These are phyloP conservation scores for Alternaria gaisen DNA, from an alignment of 2,329 filamentous ascomycete species.

Conservation along the genomic window DNA sequence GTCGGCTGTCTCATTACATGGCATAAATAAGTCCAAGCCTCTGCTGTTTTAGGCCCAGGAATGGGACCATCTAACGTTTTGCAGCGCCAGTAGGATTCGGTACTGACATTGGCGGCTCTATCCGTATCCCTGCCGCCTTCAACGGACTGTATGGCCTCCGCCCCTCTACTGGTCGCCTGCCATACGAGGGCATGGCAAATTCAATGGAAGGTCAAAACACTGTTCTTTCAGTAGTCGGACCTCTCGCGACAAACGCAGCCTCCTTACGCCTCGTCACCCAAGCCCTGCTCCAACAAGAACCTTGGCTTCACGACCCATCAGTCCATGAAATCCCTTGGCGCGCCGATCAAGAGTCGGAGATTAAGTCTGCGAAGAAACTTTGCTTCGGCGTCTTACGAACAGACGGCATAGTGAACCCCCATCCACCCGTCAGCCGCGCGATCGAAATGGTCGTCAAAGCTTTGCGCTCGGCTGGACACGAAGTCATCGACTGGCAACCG, in stretches of 20 bases:
- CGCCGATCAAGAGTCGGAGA: slow-evolving; percentile 48
- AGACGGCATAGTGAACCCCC: slow-evolving; percentile 49
- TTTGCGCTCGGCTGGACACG: slow-evolving; percentile 38
- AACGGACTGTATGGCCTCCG: slow-evolving; percentile 65
- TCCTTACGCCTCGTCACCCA: slow-evolving; percentile 66
- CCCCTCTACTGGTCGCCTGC: slow-evolving; percentile 62
- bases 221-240: slow-evolving; percentile 70
- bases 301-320: slow-evolving; percentile 73
- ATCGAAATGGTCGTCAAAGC: slow-evolving; percentile 38
- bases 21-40: not conserved
- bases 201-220: slow-evolving; percentile 71
- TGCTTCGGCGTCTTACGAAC: slow-evolving; percentile 43
- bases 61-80: slow-evolving; percentile 5
- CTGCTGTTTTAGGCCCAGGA: not conserved
- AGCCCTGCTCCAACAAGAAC: slow-evolving; percentile 64
- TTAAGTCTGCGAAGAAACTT: slow-evolving; percentile 33
- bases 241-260: slow-evolving; percentile 65
- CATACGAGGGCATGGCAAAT: slow-evolving; percentile 61
- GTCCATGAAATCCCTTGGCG: slow-evolving; percentile 73
- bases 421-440: slow-evolving; percentile 48
- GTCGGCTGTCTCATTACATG: not conserved
- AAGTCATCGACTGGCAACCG: slow-evolving; percentile 39
- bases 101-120: slow-evolving; percentile 65
- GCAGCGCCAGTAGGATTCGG: slow-evolving; percentile 62
- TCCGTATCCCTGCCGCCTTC: slow-evolving; percentile 67